Evolutionary conservation across 495 filamentous ascomycete genomes (phyloP).

Genomic region (Darksidea phi): DNA sequence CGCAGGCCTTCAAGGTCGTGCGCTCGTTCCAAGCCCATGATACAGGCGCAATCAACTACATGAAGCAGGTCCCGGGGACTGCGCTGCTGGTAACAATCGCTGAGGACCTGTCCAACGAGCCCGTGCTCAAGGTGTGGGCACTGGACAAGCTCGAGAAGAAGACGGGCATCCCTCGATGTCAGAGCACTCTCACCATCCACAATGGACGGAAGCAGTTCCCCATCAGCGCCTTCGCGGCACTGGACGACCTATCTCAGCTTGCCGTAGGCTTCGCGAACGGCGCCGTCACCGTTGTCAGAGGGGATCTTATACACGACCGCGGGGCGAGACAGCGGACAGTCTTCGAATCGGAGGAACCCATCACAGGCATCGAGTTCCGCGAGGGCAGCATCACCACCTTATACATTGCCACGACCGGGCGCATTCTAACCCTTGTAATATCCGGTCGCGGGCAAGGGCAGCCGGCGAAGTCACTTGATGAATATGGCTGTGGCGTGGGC

Average conservation of each 20-base stretch:
- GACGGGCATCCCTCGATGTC: conserved; percentile 79
- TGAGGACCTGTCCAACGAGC: conserved; percentile 83
- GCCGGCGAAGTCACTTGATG: conserved; percentile 81
- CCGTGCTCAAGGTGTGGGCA: conserved; percentile 91
- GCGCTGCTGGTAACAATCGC: conserved; percentile 82
- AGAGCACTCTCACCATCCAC: conserved; percentile 78
- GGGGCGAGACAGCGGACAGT: conserved; percentile 95
- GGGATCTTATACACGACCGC: conserved; percentile 91
- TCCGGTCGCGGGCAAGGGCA: conserved; percentile 85
- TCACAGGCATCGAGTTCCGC: conserved; percentile 82
- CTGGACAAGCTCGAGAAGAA: conserved; percentile 94
- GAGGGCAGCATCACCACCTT: conserved; percentile 69
- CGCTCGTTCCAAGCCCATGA: conserved; percentile 86
- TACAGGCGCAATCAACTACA: conserved; percentile 77
- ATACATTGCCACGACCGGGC: conserved; percentile 86
- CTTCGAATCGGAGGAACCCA: conserved; percentile 93
- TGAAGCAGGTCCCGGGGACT: conserved; percentile 89
- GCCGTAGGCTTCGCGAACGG: conserved; percentile 96
- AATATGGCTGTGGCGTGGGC: conserved; percentile 81
- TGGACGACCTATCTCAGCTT: conserved; percentile 84
- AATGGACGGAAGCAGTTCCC: conserved; percentile 94
- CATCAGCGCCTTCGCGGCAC: conserved; percentile 82
- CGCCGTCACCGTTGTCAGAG: conserved; percentile 86
- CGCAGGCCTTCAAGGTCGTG: conserved; percentile 79
- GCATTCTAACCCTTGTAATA: conserved; percentile 83